Conservation (phyloP, 208 protist species). For the Leishmania tropica region DNA sequence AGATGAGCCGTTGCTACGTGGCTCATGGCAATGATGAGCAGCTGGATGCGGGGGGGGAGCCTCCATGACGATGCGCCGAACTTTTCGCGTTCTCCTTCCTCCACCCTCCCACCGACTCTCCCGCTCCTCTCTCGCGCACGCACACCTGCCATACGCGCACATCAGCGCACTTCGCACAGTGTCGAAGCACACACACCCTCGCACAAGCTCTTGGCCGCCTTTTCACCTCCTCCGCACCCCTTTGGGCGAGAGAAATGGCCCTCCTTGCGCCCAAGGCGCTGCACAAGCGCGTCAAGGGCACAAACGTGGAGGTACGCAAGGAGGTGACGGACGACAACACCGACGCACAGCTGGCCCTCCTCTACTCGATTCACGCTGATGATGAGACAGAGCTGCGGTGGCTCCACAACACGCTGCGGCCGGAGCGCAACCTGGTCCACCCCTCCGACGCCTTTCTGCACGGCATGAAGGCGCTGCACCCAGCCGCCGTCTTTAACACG, state of each 20-base stretch:
- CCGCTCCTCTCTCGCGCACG: neutral
- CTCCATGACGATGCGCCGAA: neutral
- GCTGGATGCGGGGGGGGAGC: neutral
- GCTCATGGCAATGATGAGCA: neutral
- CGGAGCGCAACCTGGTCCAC: conserved; percentile 71
- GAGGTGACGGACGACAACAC: conserved; percentile 39
- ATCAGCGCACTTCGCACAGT: neutral
- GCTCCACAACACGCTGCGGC: conserved; percentile 71
- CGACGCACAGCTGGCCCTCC: conserved; percentile 40
- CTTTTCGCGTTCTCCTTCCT: neutral
- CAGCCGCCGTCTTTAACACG: conserved; percentile 75
- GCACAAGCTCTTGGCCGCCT: too few relatives aligned
- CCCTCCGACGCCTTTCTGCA: conserved; percentile 73
- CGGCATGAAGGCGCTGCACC: conserved; percentile 74
- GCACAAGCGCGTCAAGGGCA: conserved; percentile 72
- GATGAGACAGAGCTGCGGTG: conserved; percentile 71
- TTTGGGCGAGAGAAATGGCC: conserved; percentile 10
- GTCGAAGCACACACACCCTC: neutral
- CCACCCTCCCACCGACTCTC: neutral
- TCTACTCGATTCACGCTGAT: conserved; percentile 68
- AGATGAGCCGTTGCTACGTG: neutral
- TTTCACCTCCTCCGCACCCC: neutral
- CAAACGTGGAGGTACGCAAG: conserved; percentile 77
- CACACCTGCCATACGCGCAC: neutral
- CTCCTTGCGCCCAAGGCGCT: conserved; percentile 26